phyloP scores from a whole-genome alignment of 805 yeast genomes.

The Yamadazyma phyllophila region DNA sequence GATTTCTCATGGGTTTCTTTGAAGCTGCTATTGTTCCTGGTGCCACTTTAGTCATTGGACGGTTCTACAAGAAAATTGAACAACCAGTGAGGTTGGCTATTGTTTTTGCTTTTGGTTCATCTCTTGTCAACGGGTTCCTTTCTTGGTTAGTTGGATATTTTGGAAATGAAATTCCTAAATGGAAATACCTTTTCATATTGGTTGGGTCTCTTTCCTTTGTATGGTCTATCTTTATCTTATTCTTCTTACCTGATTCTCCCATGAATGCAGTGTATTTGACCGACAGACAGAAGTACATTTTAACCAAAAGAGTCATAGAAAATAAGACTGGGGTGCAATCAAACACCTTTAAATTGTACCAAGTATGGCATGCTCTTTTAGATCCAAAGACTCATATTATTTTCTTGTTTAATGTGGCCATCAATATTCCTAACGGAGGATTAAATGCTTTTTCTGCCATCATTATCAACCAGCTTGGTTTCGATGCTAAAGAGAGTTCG shows the following conservation, averaged over 20 bases:
- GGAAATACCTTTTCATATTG: slow-evolving; percentile 23
- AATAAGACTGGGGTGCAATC: slow-evolving; percentile 19
- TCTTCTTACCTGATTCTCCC: slow-evolving; percentile 21
- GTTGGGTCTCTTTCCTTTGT: slow-evolving; percentile 23
- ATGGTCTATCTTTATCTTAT: slow-evolving; percentile 19
- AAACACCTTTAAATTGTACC: slow-evolving; percentile 19
- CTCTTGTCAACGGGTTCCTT: slow-evolving; percentile 23
- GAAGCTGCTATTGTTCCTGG: slow-evolving; percentile 27
- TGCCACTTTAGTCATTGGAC: slow-evolving; percentile 14
- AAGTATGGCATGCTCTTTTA: slow-evolving; percentile 18
- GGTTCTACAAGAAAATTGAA: slow-evolving; percentile 18
- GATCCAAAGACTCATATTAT: slow-evolving; percentile 20
- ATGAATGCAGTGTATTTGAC: slow-evolving; percentile 18
- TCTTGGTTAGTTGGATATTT: slow-evolving; percentile 20
- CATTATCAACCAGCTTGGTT: slow-evolving; percentile 27
- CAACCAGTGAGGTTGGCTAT: slow-evolving; percentile 17
- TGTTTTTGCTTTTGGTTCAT: slow-evolving; percentile 19
- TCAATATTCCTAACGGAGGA: slow-evolving; percentile 31
- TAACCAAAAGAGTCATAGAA: slow-evolving; percentile 14
- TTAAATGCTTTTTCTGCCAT: slow-evolving; percentile 28
- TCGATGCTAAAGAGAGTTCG: slow-evolving; percentile 18
- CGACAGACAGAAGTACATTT: slow-evolving; percentile 16
- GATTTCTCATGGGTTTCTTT: slow-evolving; percentile 24
- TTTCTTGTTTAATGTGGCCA: slow-evolving; percentile 23
- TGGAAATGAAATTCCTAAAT: slow-evolving; percentile 14